Evolutionary conservation across 257 asterid species (phyloP).

Genomic region (Nicotiana otophora): DNA sequence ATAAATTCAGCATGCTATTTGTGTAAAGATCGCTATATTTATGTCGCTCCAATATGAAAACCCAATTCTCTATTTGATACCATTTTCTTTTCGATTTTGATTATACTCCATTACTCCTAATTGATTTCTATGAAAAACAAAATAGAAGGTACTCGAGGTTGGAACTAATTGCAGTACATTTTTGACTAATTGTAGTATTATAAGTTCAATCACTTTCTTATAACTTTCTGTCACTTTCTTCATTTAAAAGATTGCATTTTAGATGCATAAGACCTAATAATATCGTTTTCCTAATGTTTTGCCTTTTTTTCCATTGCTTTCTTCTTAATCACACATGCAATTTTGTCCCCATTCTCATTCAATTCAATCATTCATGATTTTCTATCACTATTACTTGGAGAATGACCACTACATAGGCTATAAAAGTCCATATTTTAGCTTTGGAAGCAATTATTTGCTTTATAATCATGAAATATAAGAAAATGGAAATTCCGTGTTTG

Average conservation of each 20-base stretch:
- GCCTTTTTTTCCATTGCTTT: background rate
- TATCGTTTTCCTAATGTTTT: background rate
- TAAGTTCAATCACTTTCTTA: background rate
- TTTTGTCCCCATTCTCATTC: background rate
- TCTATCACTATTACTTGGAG: background rate
- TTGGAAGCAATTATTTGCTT: background rate
- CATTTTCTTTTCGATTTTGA: background rate
- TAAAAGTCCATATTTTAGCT: background rate
- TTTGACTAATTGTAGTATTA: background rate
- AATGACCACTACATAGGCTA: background rate
- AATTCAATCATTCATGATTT: conserved; percentile 4
- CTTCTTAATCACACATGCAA: background rate
- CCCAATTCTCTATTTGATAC: background rate
- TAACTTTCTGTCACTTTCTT: background rate
- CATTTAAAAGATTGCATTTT: background rate
- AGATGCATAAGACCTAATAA: background rate
- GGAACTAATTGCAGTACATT: background rate
- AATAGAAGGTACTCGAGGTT: background rate
- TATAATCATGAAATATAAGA: background rate
- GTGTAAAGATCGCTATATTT: no score
- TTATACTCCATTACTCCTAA: background rate
- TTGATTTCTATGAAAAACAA: background rate
- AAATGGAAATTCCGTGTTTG: background rate
- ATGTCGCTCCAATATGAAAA: background rate
- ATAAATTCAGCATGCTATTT: no score